phyloP scores from a whole-genome alignment of 1,284 basidiomycete genomes.

The Taiwanofungus camphoratus region DNA sequence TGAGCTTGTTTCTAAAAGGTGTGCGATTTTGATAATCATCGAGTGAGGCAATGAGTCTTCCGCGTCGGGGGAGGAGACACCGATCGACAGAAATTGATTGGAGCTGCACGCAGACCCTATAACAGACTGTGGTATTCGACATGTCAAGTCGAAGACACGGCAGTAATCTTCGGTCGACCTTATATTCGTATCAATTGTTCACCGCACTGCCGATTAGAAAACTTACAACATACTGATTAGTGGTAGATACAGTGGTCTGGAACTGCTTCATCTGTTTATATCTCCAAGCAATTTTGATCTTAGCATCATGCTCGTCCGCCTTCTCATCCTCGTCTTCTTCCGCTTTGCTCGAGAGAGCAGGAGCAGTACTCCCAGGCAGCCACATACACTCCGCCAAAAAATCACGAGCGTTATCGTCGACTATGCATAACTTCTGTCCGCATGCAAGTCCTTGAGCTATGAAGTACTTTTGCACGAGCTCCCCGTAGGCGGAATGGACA shows the following conservation, averaged over 20 bases:
- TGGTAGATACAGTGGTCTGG: constrained; percentile 71
- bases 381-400: constrained; percentile 78
- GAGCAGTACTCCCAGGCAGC: constrained; percentile 37
- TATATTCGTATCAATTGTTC: constrained; percentile 15
- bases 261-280: constrained; percentile 92
- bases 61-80: constrained; percentile 10
- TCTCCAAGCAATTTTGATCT: constrained; percentile 92
- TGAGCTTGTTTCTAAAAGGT: constrained; percentile 13
- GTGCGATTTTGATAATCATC: constrained; percentile 15
- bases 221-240: constrained; percentile 44
- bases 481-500: constrained; percentile 79
- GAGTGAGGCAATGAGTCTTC: constrained; percentile 9
- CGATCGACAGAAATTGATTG: constrained; percentile 34
- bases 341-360: constrained; percentile 10
- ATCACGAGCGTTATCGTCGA: constrained; percentile 52
- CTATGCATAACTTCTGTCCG: constrained; percentile 63
- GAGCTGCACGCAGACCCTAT: constrained; percentile 38
- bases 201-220: constrained; percentile 11
- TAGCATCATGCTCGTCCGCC: constrained; percentile 36
- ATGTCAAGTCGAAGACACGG: constrained; percentile 67
- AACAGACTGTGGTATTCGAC: constrained; percentile 44
- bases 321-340: constrained; percentile 30
- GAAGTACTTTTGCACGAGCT: constrained; percentile 85
- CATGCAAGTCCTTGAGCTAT: constrained; percentile 79
- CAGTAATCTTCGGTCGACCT: constrained; percentile 62